Evolutionary conservation across 441 rosid genomes (phyloP).

Genomic region (Adansonia grandidieri): DNA sequence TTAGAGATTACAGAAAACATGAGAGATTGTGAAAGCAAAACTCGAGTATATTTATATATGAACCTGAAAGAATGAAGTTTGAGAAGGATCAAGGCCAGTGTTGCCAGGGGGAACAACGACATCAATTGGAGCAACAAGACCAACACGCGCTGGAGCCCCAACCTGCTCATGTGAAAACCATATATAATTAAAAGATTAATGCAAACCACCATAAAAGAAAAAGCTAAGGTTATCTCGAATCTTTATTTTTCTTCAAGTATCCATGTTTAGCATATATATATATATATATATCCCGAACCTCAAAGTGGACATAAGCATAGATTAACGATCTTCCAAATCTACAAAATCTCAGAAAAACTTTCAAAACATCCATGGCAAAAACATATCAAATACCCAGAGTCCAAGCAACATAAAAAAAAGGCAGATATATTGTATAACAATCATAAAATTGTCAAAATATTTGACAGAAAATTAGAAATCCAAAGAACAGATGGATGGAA

Average conservation of each 20-base stretch:
- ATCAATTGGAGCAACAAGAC: conserved; percentile 68
- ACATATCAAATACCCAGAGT: not conserved
- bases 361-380: not conserved
- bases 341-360: not conserved
- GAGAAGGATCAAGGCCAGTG: conserved; percentile 77
- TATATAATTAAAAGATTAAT: not conserved
- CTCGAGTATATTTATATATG: not conserved
- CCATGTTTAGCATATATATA: not conserved
- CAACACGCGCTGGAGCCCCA: conserved; percentile 79
- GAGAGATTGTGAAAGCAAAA: not conserved
- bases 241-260: not conserved
- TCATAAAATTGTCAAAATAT: not conserved
- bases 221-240: not conserved
- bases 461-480: not conserved
- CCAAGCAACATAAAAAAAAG: not conserved
- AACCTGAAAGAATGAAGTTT: conserved; percentile 76
- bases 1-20: not conserved
- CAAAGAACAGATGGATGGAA: not conserved
- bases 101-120: conserved; percentile 72
- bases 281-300: not conserved
- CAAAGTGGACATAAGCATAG: not conserved
- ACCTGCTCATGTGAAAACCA: conserved; percentile 41
- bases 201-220: not conserved
- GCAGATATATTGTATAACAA: not conserved
- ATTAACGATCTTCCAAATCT: not conserved